Evolutionary conservation across 345 rosid species (phyloP), one percentile per base, ranked within the genome.

Genomic region (Geranium brycei): DNA sequence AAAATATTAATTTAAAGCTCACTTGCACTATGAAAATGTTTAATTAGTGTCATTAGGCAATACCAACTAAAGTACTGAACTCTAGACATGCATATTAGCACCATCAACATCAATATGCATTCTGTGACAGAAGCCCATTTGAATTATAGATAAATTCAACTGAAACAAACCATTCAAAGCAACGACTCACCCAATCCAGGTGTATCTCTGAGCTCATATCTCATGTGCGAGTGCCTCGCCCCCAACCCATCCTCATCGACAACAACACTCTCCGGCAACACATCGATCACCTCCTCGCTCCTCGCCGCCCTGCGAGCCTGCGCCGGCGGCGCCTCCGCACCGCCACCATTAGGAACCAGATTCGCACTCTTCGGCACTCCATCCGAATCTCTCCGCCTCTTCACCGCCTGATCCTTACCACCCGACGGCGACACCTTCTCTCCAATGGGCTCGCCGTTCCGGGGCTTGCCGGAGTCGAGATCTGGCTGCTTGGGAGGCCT

Each of bases 121-220:
- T 38, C 11, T 38, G 47, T 47, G 14, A 47, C 53, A 47, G 11
- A 41, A 47, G 10, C 53, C 3, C 53, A 47, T 47, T 13, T 47
- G 53, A 57, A 62, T 38, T 19, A 61, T 28, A n/a, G 3, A 55
- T 38, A 69, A 28, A 17, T 38, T 1, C 14, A 62, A 47, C 53
- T 2, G 13, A 58, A 73, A 23, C 13, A 63, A 56, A 40, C 32
- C 12, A 59, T 14, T 17, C 7, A 16, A 10, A 60, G 16, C 15
- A 65, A n/a, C 1, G 18, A 69, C 81, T 73, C 70, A 93, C 99
- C 95, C 47, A 93, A 95, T 19, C 99, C 99, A 69, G 99, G 99
- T 6, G 87, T 75, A 73, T 87, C 97, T 75, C 97, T 73, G 55
- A 93, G 85, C 70, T 85, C 91, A 77, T 89, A 93, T 76, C 83